phyloP scores from a whole-genome alignment of 441 rosid genomes.

The Bocquillonia castaneifolia region DNA sequence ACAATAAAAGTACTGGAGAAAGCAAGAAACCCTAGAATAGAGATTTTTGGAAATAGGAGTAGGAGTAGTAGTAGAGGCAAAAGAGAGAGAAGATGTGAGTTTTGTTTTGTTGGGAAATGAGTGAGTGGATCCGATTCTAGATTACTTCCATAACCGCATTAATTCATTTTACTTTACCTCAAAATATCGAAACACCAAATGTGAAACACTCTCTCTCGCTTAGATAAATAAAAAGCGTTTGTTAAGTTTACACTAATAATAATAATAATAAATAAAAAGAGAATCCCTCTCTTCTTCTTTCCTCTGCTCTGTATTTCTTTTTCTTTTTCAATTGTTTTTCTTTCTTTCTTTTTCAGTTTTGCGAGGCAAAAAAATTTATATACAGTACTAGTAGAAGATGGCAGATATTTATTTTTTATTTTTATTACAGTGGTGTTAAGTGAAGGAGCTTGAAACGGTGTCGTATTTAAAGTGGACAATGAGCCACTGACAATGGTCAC shows the following conservation, averaged over 20 bases:
- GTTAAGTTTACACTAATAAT: background rate
- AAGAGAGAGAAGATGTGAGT: too few species aligned
- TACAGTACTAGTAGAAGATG: slow-evolving; percentile 2
- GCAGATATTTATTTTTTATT: too few species aligned
- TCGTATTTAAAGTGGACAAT: background rate
- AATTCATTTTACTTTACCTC: slow-evolving; percentile 15
- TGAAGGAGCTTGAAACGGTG: background rate
- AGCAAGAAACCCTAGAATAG: slow-evolving; percentile 31
- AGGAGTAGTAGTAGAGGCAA: too few species aligned
- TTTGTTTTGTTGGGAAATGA: too few species aligned
- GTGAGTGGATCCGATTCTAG: too few species aligned
- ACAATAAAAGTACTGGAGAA: background rate
- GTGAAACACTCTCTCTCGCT: slow-evolving; percentile 10
- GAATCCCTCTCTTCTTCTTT: background rate
- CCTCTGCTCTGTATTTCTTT: background rate
- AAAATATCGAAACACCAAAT: slow-evolving; percentile 23
- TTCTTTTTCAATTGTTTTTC: background rate
- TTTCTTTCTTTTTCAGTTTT: background rate
- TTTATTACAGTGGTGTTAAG: slow-evolving; percentile 15
- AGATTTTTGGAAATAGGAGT: too few species aligned
- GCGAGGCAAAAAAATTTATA: slow-evolving; percentile 18
- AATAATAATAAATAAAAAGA: background rate
- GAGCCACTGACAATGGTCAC: slow-evolving; percentile 26
- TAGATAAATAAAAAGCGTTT: slow-evolving; percentile 13
- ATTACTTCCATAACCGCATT: too few species aligned